phyloP scores from a whole-genome alignment of 2,329 filamentous ascomycete species.

The Colletotrichum abscissum region DNA sequence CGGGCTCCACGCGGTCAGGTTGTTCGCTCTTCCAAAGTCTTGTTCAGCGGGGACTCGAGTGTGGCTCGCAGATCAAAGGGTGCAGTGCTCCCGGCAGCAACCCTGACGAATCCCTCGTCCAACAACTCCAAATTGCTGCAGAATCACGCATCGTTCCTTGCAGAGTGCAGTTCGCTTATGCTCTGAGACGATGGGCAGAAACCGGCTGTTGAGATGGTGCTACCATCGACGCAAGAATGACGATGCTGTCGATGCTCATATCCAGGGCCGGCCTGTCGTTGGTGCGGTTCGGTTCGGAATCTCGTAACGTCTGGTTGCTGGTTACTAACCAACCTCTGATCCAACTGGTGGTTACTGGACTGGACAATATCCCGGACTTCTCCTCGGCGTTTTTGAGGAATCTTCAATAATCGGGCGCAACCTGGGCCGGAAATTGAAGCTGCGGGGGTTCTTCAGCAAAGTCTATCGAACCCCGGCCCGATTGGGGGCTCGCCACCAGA shows the following conservation, averaged over 20 bases:
- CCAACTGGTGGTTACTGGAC: too few relatives aligned
- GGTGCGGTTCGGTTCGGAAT: neutral
- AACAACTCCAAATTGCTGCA: neutral
- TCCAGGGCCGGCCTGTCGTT: neutral
- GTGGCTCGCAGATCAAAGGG: slow-evolving; percentile 12
- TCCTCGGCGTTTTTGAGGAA: slow-evolving; percentile 3
- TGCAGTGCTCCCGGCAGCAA: slow-evolving; percentile 6
- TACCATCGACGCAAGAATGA: neutral
- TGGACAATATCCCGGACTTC: slow-evolving; percentile 9
- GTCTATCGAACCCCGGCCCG: slow-evolving; percentile 16
- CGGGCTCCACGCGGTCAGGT: slow-evolving; percentile 6
- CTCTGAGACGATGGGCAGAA: neutral
- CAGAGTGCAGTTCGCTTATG: neutral
- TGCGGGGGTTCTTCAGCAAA: slow-evolving; percentile 23
- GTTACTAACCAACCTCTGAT: neutral
- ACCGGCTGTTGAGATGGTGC: neutral
- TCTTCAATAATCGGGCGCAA: neutral
- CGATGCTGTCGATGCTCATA: neutral
- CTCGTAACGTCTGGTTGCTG: neutral
- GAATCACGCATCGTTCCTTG: neutral
- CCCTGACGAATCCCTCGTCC: neutral
- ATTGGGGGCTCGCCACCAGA: slow-evolving; percentile 3
- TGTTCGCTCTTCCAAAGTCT: slow-evolving; percentile 12
- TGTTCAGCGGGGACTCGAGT: slow-evolving; percentile 25
- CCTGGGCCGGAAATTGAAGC: slow-evolving; percentile 24